phyloP scores from a whole-genome alignment of 169 alveolate species.

The Plasmodium gonderi region DNA sequence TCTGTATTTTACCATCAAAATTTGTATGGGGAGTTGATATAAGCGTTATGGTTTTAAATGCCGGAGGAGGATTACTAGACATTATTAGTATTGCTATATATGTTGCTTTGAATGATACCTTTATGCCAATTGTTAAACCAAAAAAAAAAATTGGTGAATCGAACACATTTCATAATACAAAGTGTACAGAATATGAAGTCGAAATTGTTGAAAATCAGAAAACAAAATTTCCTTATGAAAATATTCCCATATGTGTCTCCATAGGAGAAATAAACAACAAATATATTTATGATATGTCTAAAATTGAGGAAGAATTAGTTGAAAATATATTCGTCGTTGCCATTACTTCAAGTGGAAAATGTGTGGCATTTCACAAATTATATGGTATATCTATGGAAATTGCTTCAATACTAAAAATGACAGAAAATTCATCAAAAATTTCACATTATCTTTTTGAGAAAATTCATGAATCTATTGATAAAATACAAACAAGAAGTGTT shows the following conservation, averaged over 20 bases:
- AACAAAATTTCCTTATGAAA: constrained; percentile 34
- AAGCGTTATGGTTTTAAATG: constrained; percentile 79
- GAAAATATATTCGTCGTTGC: constrained; percentile 72
- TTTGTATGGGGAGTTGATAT: constrained; percentile 81
- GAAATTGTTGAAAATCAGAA: constrained; percentile 59
- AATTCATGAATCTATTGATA: constrained; percentile 47
- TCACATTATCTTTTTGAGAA: constrained; percentile 57
- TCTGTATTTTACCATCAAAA: constrained; percentile 79
- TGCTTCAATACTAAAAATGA: constrained; percentile 57
- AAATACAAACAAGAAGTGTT: constrained; percentile 27
- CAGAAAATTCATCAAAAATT: constrained; percentile 57
- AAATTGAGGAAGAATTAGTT: constrained; percentile 59
- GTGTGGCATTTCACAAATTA: constrained; percentile 68
- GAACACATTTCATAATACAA: constrained; percentile 44
- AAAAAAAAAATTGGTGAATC: constrained; percentile 76
- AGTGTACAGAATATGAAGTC: constrained; percentile 53
- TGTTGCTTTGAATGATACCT: constrained; percentile 77
- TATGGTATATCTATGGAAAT: constrained; percentile 70
- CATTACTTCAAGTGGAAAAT: constrained; percentile 63
- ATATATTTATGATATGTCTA: constrained; percentile 73
- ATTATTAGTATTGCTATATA: constrained; percentile 81
- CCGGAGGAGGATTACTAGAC: constrained; percentile 82
- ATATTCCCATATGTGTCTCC: constrained; percentile 67
- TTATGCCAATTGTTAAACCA: constrained; percentile 77
- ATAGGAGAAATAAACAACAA: constrained; percentile 71